Base-by-base conservation (phyloP, 768 basidiomycete genomes). In the Plicaturopsis crispa region DNA sequence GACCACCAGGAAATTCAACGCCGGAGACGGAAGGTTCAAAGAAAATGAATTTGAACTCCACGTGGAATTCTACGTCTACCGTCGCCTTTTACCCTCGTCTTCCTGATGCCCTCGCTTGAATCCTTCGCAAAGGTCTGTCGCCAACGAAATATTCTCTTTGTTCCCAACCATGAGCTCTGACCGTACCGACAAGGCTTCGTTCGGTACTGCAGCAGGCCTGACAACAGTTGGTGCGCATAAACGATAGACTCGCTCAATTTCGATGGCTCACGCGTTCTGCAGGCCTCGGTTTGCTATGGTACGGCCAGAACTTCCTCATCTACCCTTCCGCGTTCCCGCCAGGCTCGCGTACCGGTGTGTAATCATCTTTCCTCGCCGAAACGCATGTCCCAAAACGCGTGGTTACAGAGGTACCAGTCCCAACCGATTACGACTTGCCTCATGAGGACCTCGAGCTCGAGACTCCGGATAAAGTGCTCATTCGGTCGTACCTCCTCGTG, bases 241-340 rank as follows among this genome's bases (percentile, higher is more conserved):
- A 32, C 31, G 34, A 24, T 24, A 14, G 11, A 6, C 16, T 11
- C 10, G 24, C 24, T 13, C 24, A 31, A 13, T 6, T 16, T 6
- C 10, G n/a, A 31, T 36, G 44, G 13, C 33, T 52, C 38, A 32
- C 39, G 24, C 33, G 26, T 41, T 5, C 13, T 17, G 16, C 47
- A 86, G 84, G 78, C 42, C 73, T 72, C 35, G 80, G 84, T 7
- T 68, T 92, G 24, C 70, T 90, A 13, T 91, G 84, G 59, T 83
- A 84, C 47, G 88, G 85, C 20, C 92, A 97, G 56, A 84, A 81
- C 54, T 83, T 75, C 48, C 67, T 97, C 37, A 93, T 97, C 55
- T 97, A 94, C 56, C 92, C 92, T 1, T 81, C 88, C 13, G 80
- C 82, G 6, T 81, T 74, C 34, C 80, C 87, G 39, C 73, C 78